Evolutionary conservation across 2,329 filamentous ascomycete genomes (phyloP).

Genomic region (Teratosphaeria destructans): DNA sequence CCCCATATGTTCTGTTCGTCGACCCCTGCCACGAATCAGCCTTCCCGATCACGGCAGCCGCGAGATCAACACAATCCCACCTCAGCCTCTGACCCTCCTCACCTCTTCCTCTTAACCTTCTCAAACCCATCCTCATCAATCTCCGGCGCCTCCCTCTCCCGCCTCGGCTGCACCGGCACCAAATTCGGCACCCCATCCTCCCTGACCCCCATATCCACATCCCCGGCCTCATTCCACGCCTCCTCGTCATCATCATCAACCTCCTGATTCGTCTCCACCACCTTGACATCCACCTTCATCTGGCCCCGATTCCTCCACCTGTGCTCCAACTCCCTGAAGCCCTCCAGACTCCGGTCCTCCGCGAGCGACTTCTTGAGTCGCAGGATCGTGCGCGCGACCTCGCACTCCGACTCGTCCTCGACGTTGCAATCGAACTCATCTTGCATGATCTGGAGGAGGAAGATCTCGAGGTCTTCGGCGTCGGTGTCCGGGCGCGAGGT

Average conservation of each 20-base stretch:
- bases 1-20: neutral
- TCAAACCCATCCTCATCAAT: slow-evolving; percentile 33
- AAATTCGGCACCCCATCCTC: slow-evolving; percentile 53
- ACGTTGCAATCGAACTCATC: slow-evolving; percentile 93
- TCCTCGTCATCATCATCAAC: slow-evolving; percentile 36
- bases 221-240: slow-evolving; percentile 39
- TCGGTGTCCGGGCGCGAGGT: slow-evolving; percentile 52
- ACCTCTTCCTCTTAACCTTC: slow-evolving; percentile 15
- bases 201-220: slow-evolving; percentile 46
- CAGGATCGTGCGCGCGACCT: slow-evolving; percentile 64
- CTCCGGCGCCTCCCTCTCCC: slow-evolving; percentile 53
- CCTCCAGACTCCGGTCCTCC: slow-evolving; percentile 62
- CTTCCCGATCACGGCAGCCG: too few relatives aligned
- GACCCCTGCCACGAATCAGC: too few relatives aligned
- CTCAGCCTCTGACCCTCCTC: neutral
- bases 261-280: slow-evolving; percentile 42
- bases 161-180: slow-evolving; percentile 40
- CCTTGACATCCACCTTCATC: slow-evolving; percentile 43
- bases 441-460: slow-evolving; percentile 80
- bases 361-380: slow-evolving; percentile 55
- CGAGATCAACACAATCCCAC: neutral
- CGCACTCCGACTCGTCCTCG: slow-evolving; percentile 74
- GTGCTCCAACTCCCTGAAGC: slow-evolving; percentile 65
- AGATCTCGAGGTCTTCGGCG: slow-evolving; percentile 67
- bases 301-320: slow-evolving; percentile 62